A percentile compares a stretch with the other conserved stretches of the same genome.
These are phyloP conservation scores for Ustilago hordei DNA, from an alignment of 1,284 basidiomycete genomes.

Conservation along the genomic window DNA sequence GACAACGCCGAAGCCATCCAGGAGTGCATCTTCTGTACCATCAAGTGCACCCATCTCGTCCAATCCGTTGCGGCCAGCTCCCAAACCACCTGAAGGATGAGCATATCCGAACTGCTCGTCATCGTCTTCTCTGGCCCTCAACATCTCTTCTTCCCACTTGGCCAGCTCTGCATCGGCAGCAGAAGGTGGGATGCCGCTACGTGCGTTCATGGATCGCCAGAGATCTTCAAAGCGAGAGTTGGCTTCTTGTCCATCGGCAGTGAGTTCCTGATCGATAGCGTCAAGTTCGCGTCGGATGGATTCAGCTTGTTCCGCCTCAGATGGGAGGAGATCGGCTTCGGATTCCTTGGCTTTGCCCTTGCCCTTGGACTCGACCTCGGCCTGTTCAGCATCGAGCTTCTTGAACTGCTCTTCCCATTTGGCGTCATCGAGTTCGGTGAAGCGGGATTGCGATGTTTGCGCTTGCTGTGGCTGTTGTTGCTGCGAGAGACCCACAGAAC, in stretches of 20 bases:
- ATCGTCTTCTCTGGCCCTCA: conserved; percentile 75
- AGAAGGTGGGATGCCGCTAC: conserved; percentile 44
- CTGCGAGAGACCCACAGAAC: conserved; percentile 27
- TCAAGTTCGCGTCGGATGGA: conserved; percentile 61
- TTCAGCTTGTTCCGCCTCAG: conserved; percentile 62
- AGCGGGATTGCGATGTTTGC: conserved; percentile 38
- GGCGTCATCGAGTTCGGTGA: conserved; percentile 63
- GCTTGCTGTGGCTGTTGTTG: conserved; percentile 31
- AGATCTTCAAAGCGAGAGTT: conserved; percentile 66
- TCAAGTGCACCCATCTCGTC: conserved; percentile 62
- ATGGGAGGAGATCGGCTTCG: conserved; percentile 41
- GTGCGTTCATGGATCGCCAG: conserved; percentile 65
- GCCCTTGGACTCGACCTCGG: conserved; percentile 58
- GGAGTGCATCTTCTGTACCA: conserved; percentile 61
- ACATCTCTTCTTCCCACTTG: conserved; percentile 77
- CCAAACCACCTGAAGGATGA: conserved; percentile 66
- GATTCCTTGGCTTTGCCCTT: conserved; percentile 58
- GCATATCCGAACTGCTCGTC: conserved; percentile 70
- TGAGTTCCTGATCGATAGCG: conserved; percentile 59
- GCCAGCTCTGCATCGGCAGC: conserved; percentile 71
- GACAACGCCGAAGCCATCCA: conserved; percentile 59
- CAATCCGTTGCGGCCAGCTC: conserved; percentile 52
- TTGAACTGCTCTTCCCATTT: conserved; percentile 67
- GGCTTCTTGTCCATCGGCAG: conserved; percentile 52
- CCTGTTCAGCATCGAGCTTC: conserved; percentile 59